Evolutionary conservation across 106 monocot species (phyloP).

Genomic region (Amphibolis antarctica): DNA sequence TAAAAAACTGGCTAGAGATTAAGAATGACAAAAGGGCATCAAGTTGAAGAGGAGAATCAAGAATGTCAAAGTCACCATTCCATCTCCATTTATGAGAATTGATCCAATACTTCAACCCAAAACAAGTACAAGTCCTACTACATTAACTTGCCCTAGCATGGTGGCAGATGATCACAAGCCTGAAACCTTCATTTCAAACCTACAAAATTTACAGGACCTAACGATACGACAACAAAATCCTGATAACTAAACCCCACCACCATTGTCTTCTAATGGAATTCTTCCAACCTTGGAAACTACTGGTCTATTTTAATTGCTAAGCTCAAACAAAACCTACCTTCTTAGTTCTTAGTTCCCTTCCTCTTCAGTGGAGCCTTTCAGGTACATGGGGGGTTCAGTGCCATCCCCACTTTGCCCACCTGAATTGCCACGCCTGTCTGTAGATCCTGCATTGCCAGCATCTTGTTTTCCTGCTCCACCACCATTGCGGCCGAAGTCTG

Average conservation of each 20-base stretch:
- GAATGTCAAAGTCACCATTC: no score
- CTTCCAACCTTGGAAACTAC: neutral
- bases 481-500: slow-evolving; percentile 43
- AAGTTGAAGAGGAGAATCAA: no score
- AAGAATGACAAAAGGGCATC: no score
- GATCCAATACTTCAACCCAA: no score
- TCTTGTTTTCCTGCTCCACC: slow-evolving; percentile 27
- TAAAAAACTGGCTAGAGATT: no score
- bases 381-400: slow-evolving; percentile 32
- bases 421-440: slow-evolving; percentile 37
- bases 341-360: slow-evolving; percentile 52
- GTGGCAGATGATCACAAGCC: no score
- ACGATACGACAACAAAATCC: neutral
- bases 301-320: neutral
- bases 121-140: no score
- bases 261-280: neutral
- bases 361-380: slow-evolving; percentile 51
- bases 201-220: neutral
- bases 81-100: no score
- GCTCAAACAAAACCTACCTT: neutral
- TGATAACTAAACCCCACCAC: neutral
- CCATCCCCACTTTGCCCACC: slow-evolving; percentile 49
- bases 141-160: no score
- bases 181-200: neutral
- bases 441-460: slow-evolving; percentile 10